Evolutionary conservation across 805 yeast species (phyloP).

Genomic region (Wickerhamiella sergipiensis): DNA sequence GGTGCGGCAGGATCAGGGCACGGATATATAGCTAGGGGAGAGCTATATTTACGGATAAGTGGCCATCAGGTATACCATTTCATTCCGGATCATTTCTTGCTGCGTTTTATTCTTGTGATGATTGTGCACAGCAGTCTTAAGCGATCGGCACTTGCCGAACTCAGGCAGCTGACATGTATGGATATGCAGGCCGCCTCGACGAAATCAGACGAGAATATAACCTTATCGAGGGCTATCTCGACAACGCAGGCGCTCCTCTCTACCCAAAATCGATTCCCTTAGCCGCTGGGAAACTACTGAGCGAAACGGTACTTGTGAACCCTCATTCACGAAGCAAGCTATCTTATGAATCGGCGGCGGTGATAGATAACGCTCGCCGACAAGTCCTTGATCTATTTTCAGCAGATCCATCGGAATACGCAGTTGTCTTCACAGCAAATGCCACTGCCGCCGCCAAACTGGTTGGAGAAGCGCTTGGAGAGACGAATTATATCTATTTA

Average conservation of each 20-base stretch:
- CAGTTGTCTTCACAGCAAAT: conserved; percentile 30
- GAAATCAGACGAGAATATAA: conserved; percentile 9
- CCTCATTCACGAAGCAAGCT: conserved; percentile 31
- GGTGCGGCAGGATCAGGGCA: no score
- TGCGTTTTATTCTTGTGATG: no score
- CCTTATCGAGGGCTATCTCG: conserved; percentile 24
- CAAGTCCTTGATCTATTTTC: conserved; percentile 24
- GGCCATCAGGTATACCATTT: no score
- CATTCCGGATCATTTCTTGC: no score
- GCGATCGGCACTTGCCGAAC: neutral
- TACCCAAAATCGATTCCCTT: conserved; percentile 23
- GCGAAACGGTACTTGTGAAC: conserved; percentile 23
- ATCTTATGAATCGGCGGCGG: conserved; percentile 20
- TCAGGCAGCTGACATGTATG: neutral
- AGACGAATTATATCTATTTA: conserved; percentile 20
- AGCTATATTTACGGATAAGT: no score
- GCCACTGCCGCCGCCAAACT: conserved; percentile 31
- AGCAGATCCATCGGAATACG: conserved; percentile 27
- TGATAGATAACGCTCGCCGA: conserved; percentile 22
- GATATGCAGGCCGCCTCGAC: conserved; percentile 4
- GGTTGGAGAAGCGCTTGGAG: conserved; percentile 21
- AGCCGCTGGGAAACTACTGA: conserved; percentile 17
- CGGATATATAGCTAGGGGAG: no score
- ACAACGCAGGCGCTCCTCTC: conserved; percentile 33
- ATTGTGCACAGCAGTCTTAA: no score